Evolutionary conservation across 129 eudicot genomes (phyloP), one percentile per base, ranked within the genome.

Genomic region (Pseudognaphalium luteoalbum): DNA sequence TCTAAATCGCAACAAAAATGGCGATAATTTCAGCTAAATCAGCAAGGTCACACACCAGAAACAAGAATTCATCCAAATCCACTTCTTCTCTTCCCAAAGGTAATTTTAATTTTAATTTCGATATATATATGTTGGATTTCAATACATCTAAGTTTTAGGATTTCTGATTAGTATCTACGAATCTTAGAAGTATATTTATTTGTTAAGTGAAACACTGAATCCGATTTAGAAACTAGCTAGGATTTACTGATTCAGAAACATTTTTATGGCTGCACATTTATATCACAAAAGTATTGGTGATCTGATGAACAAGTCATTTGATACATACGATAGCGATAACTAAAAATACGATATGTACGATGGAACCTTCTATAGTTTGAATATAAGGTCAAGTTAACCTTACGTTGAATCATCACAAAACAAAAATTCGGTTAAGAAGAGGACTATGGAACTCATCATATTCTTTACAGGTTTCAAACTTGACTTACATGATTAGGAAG

Each of bases 1-100:
- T 77, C 47, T 12, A 68, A 68, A 56, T 77, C 74, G 74, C 50
- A 35, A 68, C 47, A 73, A 35, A 56, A 75, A 86, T 86, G 92
- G 93, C 87, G 37, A 90, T 82, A 71, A 83, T 86, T 15, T 82
- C 93, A 73, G 93, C 97, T 39, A 91, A 93, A 19, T 88, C 97
- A 16, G 97, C 97, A 34, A 91, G 97, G 74, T 84, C 97, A 68
- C 97, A 91, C 57, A 91, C 93, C 51, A 75, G 94, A 54, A 88
- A 82, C 59, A 6, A 89, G 9, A 88, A 81, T 74, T 8, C 91
- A 42, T 76, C 73, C 6, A 73, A 33, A 8, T 22, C 88, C 58
- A 66, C 81, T 11, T 51, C 74, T 74, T 20, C 69, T 25, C 71
- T 66, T 61, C 35, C 66, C 22, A 61, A 61, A 30, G 33, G 66